Conservation (phyloP, 2,329 filamentous ascomycete species). For the Fusarium foetens region DNA sequence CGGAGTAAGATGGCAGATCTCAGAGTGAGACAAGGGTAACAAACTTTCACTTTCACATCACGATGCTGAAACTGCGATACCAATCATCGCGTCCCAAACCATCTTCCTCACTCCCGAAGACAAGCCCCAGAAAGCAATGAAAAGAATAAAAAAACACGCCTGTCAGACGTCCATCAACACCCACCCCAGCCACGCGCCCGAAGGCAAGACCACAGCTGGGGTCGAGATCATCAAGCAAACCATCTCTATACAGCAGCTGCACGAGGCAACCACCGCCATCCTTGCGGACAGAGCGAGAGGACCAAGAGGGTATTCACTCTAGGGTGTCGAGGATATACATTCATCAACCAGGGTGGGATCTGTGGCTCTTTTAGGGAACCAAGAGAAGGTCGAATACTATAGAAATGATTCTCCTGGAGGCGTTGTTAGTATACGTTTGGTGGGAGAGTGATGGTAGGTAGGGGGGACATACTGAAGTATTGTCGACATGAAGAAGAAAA, state of each 20-base stretch:
- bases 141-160: constrained; percentile 65
- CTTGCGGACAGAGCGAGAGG: constrained; percentile 53
- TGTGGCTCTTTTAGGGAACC: constrained; percentile 93
- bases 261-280: constrained; percentile 60
- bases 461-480: constrained; percentile 58
- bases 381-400: constrained; percentile 95
- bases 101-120: constrained; percentile 64
- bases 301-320: constrained; percentile 43
- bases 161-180: constrained; percentile 92
- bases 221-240: constrained; percentile 92
- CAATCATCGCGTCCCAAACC: not conserved
- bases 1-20: constrained; percentile 71
- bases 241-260: constrained; percentile 74
- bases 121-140: constrained; percentile 62
- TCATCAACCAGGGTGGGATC: constrained; percentile 70
- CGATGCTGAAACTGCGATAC: not conserved
- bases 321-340: constrained; percentile 77
- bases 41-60: not conserved
- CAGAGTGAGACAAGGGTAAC: constrained; percentile 81
- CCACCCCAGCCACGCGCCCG: constrained; percentile 81
- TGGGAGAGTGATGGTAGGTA: not conserved
- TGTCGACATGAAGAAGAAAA: constrained; percentile 68
- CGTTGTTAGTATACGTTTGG: not conserved
- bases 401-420: constrained; percentile 87
- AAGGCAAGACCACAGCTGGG: constrained; percentile 77